Evolutionary conservation across 1,284 basidiomycete genomes (phyloP).

Genomic region (Melampsora abietis-canadensis): DNA sequence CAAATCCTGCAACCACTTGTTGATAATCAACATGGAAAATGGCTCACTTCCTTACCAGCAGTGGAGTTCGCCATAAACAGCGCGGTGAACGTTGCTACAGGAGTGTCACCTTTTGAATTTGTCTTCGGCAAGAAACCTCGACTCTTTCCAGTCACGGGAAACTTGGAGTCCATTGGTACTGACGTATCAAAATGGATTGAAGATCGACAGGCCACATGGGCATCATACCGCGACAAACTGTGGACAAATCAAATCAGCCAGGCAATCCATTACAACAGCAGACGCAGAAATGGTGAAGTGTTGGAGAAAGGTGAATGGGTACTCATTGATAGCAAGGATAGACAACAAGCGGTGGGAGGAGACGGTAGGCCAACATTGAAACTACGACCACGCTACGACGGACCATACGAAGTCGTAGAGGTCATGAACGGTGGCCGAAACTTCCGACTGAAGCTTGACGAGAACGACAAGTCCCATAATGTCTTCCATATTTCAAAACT

Average conservation of each 20-base stretch:
- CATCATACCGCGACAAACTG: background rate
- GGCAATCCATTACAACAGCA: too few species aligned
- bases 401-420: background rate
- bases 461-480: too few species aligned
- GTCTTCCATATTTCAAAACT: too few species aligned
- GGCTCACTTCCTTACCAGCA: constrained; percentile 18
- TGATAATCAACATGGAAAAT: constrained; percentile 48
- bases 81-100: constrained; percentile 2
- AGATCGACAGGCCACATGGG: background rate
- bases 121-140: background rate
- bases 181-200: background rate
- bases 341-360: background rate
- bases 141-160: background rate
- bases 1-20: constrained; percentile 44
- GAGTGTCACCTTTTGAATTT: constrained; percentile 5
- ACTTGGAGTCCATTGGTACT: background rate
- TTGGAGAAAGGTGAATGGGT: background rate
- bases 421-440: background rate
- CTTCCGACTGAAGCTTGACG: background rate
- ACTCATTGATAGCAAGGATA: background rate
- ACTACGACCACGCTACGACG: background rate
- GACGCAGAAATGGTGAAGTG: too few species aligned
- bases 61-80: constrained; percentile 16
- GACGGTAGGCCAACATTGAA: background rate
- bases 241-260: background rate